Evolutionary conservation across 139 green algal species (phyloP).

Genomic region (Chlamydomonas sphaeroides): DNA sequence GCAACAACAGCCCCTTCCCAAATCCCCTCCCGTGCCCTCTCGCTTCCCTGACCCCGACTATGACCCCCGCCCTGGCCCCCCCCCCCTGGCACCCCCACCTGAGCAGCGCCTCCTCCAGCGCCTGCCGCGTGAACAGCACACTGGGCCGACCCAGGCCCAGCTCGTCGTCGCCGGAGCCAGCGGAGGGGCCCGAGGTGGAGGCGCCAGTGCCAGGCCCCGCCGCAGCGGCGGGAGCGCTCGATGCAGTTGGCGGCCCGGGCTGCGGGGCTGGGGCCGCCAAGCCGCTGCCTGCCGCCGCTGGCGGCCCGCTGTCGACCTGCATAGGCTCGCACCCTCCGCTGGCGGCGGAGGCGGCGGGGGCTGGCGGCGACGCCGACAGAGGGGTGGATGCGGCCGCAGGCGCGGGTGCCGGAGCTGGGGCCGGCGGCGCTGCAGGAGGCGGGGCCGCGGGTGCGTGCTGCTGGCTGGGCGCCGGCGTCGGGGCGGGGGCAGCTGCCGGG

Average conservation of each 20-base stretch:
- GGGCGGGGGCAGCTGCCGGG: background rate
- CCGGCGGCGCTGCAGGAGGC: background rate
- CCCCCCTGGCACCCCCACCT: background rate
- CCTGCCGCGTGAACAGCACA: constrained; percentile 12
- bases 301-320: background rate
- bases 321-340: background rate
- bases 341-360: background rate
- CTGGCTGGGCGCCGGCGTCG: background rate
- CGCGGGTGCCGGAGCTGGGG: background rate
- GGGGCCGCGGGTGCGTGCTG: too few relatives aligned
- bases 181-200: too few relatives aligned
- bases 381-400: background rate
- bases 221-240: too few relatives aligned
- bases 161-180: too few relatives aligned
- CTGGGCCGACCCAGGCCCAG: constrained; percentile 26
- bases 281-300: background rate
- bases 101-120: constrained; percentile 26
- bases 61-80: background rate
- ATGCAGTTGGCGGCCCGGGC: too few relatives aligned
- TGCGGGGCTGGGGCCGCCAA: background rate
- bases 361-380: background rate
- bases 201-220: too few relatives aligned
- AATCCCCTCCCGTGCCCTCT: too few relatives aligned
- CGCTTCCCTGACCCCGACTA: too few relatives aligned
- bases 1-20: too few relatives aligned